Evolutionary conservation across 208 protist genomes (phyloP).

Genomic region (Porcisia deanei): DNA sequence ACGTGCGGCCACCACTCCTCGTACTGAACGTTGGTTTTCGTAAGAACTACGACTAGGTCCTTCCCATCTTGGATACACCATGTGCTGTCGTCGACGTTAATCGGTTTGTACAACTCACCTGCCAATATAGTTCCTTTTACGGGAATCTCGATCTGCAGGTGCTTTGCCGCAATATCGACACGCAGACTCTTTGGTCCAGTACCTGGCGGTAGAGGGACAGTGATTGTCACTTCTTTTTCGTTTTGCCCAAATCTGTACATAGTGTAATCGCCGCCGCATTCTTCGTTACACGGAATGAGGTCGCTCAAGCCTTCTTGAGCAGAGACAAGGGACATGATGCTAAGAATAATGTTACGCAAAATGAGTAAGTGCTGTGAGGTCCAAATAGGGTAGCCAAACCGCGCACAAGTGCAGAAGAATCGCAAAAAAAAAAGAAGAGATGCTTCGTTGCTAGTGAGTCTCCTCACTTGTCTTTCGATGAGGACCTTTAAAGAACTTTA

Average conservation of each 20-base stretch:
- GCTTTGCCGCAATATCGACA: constrained; percentile 55
- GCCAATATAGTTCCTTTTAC: constrained; percentile 47
- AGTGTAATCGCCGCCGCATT: constrained; percentile 82
- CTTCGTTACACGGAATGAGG: constrained; percentile 79
- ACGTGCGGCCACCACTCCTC: constrained; percentile 92
- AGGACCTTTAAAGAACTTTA: neutral
- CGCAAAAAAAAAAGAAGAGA: constrained; percentile 3
- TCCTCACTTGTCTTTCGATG: neutral
- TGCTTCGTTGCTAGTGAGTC: neutral
- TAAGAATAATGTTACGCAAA: constrained; percentile 1
- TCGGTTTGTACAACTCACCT: constrained; percentile 76
- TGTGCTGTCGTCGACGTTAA: constrained; percentile 81
- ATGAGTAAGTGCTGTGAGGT: neutral
- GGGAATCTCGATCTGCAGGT: constrained; percentile 51
- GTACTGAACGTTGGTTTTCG: constrained; percentile 82
- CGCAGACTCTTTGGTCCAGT: constrained; percentile 57
- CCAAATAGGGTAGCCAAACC: neutral
- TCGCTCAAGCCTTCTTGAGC: constrained; percentile 64
- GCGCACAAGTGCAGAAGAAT: neutral
- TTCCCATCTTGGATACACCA: constrained; percentile 83
- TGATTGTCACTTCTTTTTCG: constrained; percentile 77
- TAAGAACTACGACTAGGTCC: constrained; percentile 62
- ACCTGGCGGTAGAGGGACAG: constrained; percentile 50
- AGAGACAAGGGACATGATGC: constrained; percentile 56
- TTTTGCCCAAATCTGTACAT: constrained; percentile 79